Conservation (phyloP, 176 grass and related monocot genomes). For the Otatea glauca region DNA sequence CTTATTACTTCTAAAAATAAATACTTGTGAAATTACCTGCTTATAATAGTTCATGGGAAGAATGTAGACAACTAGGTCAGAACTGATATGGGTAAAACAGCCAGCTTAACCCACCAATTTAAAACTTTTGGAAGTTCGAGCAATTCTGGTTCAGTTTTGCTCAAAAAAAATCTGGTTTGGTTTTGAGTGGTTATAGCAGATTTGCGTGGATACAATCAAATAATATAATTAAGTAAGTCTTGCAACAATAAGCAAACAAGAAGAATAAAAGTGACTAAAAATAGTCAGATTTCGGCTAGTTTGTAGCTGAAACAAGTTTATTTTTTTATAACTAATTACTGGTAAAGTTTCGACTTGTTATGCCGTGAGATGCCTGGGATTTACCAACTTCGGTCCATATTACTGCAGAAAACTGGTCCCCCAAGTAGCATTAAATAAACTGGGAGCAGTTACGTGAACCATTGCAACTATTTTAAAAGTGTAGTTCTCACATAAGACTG, state of each 20-base stretch:
- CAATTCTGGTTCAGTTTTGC: neutral
- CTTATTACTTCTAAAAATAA: conserved; percentile 22
- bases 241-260: neutral
- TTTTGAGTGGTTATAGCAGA: conserved; percentile 1
- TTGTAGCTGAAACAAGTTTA: conserved; percentile 8
- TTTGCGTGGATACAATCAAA: neutral
- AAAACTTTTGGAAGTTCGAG: neutral
- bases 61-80: conserved; percentile 13
- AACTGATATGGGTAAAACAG: neutral
- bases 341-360: conserved; percentile 21
- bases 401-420: neutral
- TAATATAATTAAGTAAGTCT: neutral
- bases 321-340: neutral
- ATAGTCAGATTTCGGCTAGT: neutral
- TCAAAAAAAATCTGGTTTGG: neutral
- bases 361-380: neutral
- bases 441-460: neutral
- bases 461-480: conserved; percentile 8
- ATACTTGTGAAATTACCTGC: neutral
- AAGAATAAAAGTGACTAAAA: neutral
- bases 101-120: neutral
- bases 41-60: neutral
- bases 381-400: conserved; percentile 14
- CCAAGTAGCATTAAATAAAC: conserved; percentile 11
- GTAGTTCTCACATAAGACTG: conserved; percentile 13